Evolutionary conservation across 2,329 filamentous ascomycete species (phyloP).

Genomic region (Trichoderma simmonsii): DNA sequence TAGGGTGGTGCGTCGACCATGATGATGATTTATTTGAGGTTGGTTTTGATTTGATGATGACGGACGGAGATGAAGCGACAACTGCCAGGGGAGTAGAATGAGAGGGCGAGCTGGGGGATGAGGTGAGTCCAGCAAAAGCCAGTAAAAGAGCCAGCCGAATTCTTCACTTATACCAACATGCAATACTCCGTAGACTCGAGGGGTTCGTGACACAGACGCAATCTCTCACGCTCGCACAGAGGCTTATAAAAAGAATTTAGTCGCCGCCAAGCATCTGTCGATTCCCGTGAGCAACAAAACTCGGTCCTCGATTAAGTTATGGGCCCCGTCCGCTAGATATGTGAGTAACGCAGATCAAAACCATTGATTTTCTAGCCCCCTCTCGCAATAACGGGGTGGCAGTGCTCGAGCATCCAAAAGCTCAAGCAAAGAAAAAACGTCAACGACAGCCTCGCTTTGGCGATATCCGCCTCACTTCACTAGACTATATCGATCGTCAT

Average conservation of each 20-base stretch:
- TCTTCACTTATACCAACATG: not conserved
- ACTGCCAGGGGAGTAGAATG: not conserved
- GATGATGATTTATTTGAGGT: not conserved
- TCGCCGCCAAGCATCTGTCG: not conserved
- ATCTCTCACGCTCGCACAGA: not conserved
- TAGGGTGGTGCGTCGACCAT: not conserved
- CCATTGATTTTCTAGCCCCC: not conserved
- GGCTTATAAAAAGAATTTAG: not conserved
- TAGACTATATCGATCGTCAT: not conserved
- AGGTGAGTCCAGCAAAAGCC: not conserved
- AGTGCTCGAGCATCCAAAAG: not conserved
- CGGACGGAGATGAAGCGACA: not conserved
- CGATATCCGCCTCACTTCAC: not conserved
- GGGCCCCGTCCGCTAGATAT: slow-evolving; percentile 16
- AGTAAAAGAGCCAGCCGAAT: not conserved
- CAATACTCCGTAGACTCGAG: not conserved
- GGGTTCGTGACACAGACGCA: not conserved
- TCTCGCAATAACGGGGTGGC: not conserved
- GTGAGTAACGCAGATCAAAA: not conserved
- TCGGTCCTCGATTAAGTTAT: slow-evolving; percentile 5
- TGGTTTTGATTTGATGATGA: not conserved
- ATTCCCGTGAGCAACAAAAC: not conserved
- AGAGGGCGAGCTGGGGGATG: not conserved
- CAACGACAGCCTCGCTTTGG: not conserved
- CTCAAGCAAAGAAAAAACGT: not conserved